Percentiles rank a stretch among this genome's conserved stretches.
Conservation (phyloP, 306 rosid genomes). For the Inga leiocalycina region DNA sequence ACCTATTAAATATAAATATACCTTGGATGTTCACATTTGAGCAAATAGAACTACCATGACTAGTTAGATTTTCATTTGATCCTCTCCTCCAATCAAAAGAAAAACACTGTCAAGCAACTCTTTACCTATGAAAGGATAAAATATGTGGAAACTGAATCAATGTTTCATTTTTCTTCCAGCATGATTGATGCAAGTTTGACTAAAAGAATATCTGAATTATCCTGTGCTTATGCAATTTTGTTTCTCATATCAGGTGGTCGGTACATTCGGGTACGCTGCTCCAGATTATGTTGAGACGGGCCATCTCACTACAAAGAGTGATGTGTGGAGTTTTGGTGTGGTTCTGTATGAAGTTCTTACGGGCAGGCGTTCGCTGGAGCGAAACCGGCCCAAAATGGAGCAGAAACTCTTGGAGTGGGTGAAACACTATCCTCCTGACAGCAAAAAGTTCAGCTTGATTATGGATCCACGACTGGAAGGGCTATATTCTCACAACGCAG, state of each 20-base stretch:
- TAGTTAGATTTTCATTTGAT: neutral
- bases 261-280: constrained; percentile 68
- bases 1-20: neutral
- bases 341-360: constrained; percentile 63
- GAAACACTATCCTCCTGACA: constrained; percentile 51
- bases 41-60: neutral
- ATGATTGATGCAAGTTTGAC: neutral
- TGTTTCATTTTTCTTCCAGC: neutral
- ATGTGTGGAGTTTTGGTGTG: constrained; percentile 71
- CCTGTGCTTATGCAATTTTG: neutral
- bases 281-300: constrained; percentile 69
- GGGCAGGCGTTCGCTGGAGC: constrained; percentile 59
- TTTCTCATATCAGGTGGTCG: constrained; percentile 50
- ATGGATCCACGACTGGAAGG: constrained; percentile 55
- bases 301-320: constrained; percentile 62
- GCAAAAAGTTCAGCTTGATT: constrained; percentile 47
- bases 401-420: constrained; percentile 70
- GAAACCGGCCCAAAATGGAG: constrained; percentile 49
- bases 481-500: constrained; percentile 42
- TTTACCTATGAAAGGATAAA: neutral
- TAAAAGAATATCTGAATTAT: neutral
- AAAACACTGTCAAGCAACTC: neutral
- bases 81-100: neutral
- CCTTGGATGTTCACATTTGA: neutral
- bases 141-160: neutral